Percentiles rank a stretch among this genome's conserved stretches.
These are phyloP conservation scores for Colletotrichum ledebouriae DNA, from an alignment of 2,329 filamentous ascomycete genomes.

Conservation along the genomic window DNA sequence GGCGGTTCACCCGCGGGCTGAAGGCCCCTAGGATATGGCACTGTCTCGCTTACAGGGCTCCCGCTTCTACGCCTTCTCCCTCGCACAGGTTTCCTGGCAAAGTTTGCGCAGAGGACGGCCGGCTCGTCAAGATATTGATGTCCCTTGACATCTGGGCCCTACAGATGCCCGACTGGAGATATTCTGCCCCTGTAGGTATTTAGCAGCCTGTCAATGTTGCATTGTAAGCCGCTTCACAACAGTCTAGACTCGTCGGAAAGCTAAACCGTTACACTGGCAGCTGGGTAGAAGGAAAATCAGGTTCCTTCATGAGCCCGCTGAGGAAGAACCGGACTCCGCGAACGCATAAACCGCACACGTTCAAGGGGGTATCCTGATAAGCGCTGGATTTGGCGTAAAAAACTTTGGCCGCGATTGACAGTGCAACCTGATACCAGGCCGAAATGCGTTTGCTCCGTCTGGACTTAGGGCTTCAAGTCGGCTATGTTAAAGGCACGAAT, in stretches of 20 bases:
- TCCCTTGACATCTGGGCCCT: not conserved
- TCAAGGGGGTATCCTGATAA: not conserved
- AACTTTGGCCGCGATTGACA: not conserved
- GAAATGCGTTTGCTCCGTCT: too few species aligned
- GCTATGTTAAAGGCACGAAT: too few species aligned
- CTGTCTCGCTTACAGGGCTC: slow-evolving; percentile 1
- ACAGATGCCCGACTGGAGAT: slow-evolving; percentile 14
- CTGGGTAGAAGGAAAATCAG: not conserved
- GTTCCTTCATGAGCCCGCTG: slow-evolving; percentile 11
- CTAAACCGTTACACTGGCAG: slow-evolving; percentile 18
- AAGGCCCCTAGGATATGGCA: slow-evolving; percentile 6
- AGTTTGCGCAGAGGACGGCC: slow-evolving; percentile 9
- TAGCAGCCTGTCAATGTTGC: slow-evolving; percentile 3
- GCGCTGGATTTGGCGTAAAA: not conserved
- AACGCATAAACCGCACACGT: too few species aligned
- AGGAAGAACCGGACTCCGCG: too few species aligned
- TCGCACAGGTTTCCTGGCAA: not conserved
- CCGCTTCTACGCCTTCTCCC: not conserved
- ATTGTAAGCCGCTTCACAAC: slow-evolving; percentile 13
- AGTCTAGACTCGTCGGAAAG: slow-evolving; percentile 24
- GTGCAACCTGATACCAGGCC: too few species aligned
- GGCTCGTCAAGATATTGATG: not conserved
- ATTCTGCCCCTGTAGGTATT: slow-evolving; percentile 19
- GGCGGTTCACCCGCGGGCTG: not conserved
- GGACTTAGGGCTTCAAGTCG: too few species aligned